phyloP scores from a whole-genome alignment of 2,329 filamentous ascomycete genomes.

The Colletotrichum noveboracense region DNA sequence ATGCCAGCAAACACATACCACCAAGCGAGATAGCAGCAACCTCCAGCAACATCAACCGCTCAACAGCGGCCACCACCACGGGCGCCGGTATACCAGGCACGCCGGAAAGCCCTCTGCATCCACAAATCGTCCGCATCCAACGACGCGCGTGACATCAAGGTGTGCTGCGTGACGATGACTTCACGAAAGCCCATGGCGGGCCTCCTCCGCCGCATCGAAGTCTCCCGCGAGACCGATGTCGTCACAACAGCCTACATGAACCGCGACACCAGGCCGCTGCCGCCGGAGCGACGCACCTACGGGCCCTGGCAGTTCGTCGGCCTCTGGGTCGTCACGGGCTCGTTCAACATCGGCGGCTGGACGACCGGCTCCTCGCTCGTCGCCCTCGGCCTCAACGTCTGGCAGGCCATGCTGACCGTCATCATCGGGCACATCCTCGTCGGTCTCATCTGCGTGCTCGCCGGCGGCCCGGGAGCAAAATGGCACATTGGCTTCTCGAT shows the following conservation, averaged over 20 bases:
- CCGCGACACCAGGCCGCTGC: slow-evolving; percentile 32
- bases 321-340: slow-evolving; percentile 37
- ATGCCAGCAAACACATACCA: background rate
- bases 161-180: background rate
- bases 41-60: background rate
- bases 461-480: slow-evolving; percentile 30
- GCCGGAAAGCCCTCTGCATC: background rate
- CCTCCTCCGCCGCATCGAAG: slow-evolving; percentile 25
- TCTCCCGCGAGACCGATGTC: slow-evolving; percentile 27
- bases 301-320: slow-evolving; percentile 36
- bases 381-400: slow-evolving; percentile 31
- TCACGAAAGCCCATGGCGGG: background rate
- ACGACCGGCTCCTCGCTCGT: slow-evolving; percentile 33
- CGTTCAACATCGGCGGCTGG: slow-evolving; percentile 38
- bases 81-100: background rate
- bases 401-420: slow-evolving; percentile 30
- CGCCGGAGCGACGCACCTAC: slow-evolving; percentile 32
- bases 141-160: background rate
- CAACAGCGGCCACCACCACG: background rate
- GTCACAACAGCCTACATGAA: slow-evolving; percentile 30
- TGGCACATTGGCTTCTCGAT: slow-evolving; percentile 33
- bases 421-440: slow-evolving; percentile 27
- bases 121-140: background rate
- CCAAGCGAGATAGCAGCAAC: background rate
- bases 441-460: slow-evolving; percentile 29